These are phyloP conservation scores for Xylaria cubensis DNA, from an alignment of 495 filamentous ascomycete species.

Conservation along the genomic window DNA sequence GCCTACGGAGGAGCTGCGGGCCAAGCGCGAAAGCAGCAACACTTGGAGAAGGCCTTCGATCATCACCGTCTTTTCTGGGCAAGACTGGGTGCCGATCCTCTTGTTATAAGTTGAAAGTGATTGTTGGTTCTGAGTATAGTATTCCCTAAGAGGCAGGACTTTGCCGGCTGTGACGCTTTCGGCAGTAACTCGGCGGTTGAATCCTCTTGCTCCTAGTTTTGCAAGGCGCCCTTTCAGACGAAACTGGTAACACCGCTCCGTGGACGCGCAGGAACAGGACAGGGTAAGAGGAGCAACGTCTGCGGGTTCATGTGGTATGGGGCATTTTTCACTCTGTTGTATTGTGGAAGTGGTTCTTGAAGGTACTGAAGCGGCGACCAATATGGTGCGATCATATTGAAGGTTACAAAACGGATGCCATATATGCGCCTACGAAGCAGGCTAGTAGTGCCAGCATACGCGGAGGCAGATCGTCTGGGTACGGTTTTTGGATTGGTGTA, in stretches of 20 bases:
- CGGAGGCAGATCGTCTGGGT: background rate
- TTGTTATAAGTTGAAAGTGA: conserved; percentile 12
- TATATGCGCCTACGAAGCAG: too few relatives aligned
- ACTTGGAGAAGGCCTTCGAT: background rate
- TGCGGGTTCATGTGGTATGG: conserved; percentile 12
- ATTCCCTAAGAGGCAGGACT: conserved; percentile 23
- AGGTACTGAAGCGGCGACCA: background rate
- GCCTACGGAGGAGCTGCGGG: background rate
- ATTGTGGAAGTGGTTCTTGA: background rate
- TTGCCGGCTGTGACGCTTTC: conserved; percentile 3
- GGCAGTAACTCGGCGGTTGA: conserved; percentile 24
- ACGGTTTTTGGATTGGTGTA: background rate
- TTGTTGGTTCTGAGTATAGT: background rate
- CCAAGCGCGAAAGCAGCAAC: background rate
- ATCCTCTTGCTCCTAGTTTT: conserved; percentile 1
- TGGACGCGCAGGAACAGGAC: background rate
- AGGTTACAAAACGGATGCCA: background rate
- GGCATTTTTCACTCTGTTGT: background rate
- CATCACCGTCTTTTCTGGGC: conserved; percentile 15
- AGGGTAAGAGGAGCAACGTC: background rate
- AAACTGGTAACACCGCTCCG: conserved; percentile 1
- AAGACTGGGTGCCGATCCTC: conserved; percentile 15
- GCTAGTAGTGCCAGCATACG: background rate
- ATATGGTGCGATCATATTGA: background rate
- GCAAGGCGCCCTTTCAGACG: conserved; percentile 5